Conservation (phyloP, 1,139 yeast species). For the Geotrichum cucujoidarum region DNA sequence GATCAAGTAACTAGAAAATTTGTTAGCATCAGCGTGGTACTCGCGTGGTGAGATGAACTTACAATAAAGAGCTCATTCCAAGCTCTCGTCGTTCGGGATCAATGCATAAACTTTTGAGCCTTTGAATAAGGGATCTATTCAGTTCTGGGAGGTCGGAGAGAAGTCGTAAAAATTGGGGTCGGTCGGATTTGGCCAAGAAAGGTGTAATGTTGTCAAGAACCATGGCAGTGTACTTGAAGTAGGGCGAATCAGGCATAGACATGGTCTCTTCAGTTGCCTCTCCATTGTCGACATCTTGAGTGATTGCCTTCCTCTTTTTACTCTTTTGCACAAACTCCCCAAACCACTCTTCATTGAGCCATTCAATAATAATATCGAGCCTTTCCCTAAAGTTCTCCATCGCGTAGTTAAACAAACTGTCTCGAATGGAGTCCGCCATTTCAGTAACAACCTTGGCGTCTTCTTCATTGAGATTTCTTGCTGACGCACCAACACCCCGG, state of each 20-base stretch:
- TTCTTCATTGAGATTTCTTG: neutral
- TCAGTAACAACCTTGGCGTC: neutral
- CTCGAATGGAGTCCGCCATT: conserved; percentile 54
- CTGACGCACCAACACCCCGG: conserved; percentile 53
- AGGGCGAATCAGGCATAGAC: conserved; percentile 23
- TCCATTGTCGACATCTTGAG: conserved; percentile 7
- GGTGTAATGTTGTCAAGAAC: conserved; percentile 79
- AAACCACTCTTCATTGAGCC: conserved; percentile 97
- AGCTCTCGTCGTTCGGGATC: conserved; percentile 69
- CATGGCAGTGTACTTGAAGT: conserved; percentile 58
- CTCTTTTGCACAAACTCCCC: conserved; percentile 48
- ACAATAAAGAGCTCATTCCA: conserved; percentile 56
- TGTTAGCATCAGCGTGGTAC: neutral
- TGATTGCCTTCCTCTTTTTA: neutral
- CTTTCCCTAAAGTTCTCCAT: conserved; percentile 67
- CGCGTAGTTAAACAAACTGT: conserved; percentile 66
- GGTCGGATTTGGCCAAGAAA: conserved; percentile 71
- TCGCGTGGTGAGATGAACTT: neutral
- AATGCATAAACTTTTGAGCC: conserved; percentile 67
- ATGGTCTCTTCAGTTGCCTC: conserved; percentile 18
- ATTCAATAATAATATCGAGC: conserved; percentile 74
- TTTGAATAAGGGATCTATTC: conserved; percentile 53
- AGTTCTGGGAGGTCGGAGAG: conserved; percentile 82
- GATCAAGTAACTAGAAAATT: conserved; percentile 59
- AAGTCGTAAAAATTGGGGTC: conserved; percentile 73